Evolutionary conservation across 1,139 yeast species (phyloP).

Genomic region (Geotrichum bryndzae): DNA sequence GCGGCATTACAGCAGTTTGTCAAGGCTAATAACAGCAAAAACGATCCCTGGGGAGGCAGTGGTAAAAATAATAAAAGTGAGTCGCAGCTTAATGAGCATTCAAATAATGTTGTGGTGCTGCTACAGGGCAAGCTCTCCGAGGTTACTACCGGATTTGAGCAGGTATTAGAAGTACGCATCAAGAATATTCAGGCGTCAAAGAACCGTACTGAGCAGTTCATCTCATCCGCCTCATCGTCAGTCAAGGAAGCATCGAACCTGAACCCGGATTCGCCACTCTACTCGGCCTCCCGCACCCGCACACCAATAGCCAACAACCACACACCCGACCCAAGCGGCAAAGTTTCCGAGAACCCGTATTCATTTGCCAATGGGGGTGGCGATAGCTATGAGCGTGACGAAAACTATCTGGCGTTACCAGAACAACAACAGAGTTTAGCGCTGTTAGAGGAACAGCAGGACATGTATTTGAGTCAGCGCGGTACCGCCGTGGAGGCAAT

Average conservation of each 20-base stretch:
- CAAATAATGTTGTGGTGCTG: conserved; percentile 79
- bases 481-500: conserved; percentile 90
- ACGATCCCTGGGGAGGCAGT: conserved; percentile 27
- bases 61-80: conserved; percentile 42
- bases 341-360: conserved; percentile 32
- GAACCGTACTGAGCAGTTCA: conserved; percentile 77
- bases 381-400: conserved; percentile 21
- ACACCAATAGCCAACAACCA: background rate
- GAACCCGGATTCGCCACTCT: conserved; percentile 16
- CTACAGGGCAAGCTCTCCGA: conserved; percentile 85
- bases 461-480: conserved; percentile 73
- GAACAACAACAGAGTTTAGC: conserved; percentile 69
- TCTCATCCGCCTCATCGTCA: conserved; percentile 45
- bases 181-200: conserved; percentile 75
- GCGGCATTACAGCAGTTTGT: conserved; percentile 56
- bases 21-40: conserved; percentile 29
- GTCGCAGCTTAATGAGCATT: conserved; percentile 61
- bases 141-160: conserved; percentile 86
- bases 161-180: conserved; percentile 81
- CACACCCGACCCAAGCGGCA: conserved; percentile 2
- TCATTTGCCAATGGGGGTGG: conserved; percentile 23
- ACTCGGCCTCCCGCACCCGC: conserved; percentile 14
- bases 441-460: conserved; percentile 57
- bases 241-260: conserved; percentile 22
- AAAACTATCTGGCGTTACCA: conserved; percentile 48